Evolutionary conservation across 768 basidiomycete genomes (phyloP).

Genomic region (Lactarius psammicola): DNA sequence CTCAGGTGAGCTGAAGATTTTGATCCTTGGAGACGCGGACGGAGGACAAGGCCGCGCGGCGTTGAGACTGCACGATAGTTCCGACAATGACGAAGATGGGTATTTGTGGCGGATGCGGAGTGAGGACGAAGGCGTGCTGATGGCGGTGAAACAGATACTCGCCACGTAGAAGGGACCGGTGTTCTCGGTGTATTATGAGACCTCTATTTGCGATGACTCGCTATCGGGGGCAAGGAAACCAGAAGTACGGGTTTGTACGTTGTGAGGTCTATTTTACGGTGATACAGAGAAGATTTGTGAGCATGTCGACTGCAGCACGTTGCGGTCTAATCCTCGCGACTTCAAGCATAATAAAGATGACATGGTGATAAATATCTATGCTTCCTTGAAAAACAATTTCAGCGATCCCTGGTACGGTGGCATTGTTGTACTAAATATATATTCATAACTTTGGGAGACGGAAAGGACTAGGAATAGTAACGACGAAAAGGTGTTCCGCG

Average conservation of each 20-base stretch:
- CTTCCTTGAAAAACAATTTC: not conserved
- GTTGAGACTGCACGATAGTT: conserved; percentile 56
- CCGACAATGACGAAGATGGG: conserved; percentile 53
- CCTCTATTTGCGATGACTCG: not conserved
- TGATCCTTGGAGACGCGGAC: conserved; percentile 37
- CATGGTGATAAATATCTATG: not conserved
- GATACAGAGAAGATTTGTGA: not conserved
- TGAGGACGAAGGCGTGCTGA: conserved; percentile 44
- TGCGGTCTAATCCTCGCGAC: not conserved
- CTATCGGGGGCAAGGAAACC: not conserved
- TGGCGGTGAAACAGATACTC: conserved; percentile 46
- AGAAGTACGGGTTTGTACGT: not conserved
- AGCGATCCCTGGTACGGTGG: not conserved
- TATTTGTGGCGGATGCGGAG: conserved; percentile 72
- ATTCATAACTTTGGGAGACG: too few species aligned
- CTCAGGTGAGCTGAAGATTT: conserved; percentile 65
- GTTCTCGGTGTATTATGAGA: not conserved
- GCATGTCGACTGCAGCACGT: too few species aligned
- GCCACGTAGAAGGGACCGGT: conserved; percentile 24
- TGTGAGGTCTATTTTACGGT: not conserved
- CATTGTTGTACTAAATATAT: not conserved
- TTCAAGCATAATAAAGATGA: not conserved
- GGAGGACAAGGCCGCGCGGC: conserved; percentile 35
- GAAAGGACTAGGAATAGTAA: too few species aligned
- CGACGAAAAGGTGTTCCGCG: too few species aligned